Conservation (phyloP, 441 rosid genomes). For the Aquilaria agallochum region DNA sequence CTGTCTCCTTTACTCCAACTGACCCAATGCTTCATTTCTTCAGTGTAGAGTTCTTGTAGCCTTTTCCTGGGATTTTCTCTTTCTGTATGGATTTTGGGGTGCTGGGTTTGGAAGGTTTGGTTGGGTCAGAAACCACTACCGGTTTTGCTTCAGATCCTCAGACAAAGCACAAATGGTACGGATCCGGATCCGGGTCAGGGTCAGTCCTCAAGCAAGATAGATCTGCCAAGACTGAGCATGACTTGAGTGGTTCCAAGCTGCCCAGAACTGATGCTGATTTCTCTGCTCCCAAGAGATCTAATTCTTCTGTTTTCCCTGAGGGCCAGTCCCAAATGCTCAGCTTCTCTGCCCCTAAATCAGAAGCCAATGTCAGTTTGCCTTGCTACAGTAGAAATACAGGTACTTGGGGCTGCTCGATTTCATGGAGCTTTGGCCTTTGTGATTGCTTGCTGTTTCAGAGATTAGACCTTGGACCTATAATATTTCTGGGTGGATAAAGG, state of each 20-base stretch:
- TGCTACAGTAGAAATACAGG: conserved; percentile 39
- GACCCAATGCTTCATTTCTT: conserved; percentile 18
- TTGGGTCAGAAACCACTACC: conserved; percentile 37
- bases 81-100: conserved; percentile 50
- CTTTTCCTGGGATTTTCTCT: conserved; percentile 5
- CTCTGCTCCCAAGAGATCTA: conserved; percentile 41
- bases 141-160: conserved; percentile 46
- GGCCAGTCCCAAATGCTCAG: conserved; percentile 64
- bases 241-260: conserved; percentile 53
- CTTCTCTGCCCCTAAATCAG: conserved; percentile 62
- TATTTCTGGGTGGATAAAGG: background rate
- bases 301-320: conserved; percentile 27
- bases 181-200: conserved; percentile 34
- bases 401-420: conserved; percentile 11
- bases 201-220: conserved; percentile 47
- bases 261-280: conserved; percentile 37
- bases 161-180: conserved; percentile 42
- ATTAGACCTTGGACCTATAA: background rate
- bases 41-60: conserved; percentile 13
- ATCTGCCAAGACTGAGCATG: conserved; percentile 33
- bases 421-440: background rate
- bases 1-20: conserved; percentile 11
- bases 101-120: conserved; percentile 43
- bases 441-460: background rate
- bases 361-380: conserved; percentile 31